phyloP scores from a whole-genome alignment of 176 grass and related monocot species.

The bread wheat (Triticum aestivum) region IWGSC_CS_RefSeq_v2.1 NC_057812.1:543543302-543543801 shows the following conservation, averaged over 20 bases:
- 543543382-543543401: background rate
- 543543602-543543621: constrained; percentile 17
- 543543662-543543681: background rate
- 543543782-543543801: constrained; percentile 5
- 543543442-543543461: background rate
- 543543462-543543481: background rate
- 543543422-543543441: background rate
- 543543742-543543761: background rate
- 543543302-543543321: background rate
- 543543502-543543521: background rate
- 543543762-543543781: background rate
- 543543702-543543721: background rate
- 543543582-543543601: background rate
- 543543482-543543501: constrained; percentile 11
- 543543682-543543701: background rate
- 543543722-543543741: background rate
- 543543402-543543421: background rate
- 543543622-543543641: background rate
- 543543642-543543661: background rate
- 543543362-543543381: background rate
- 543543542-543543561: background rate
- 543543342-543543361: background rate
- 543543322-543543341: background rate
- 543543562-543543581: background rate
- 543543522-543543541: background rate